Percentiles rank a stretch among this genome's conserved stretches.
These are phyloP conservation scores for Paramyrothecium sp. DNA, from an alignment of 2,329 filamentous ascomycete species.

Conservation along the genomic window DNA sequence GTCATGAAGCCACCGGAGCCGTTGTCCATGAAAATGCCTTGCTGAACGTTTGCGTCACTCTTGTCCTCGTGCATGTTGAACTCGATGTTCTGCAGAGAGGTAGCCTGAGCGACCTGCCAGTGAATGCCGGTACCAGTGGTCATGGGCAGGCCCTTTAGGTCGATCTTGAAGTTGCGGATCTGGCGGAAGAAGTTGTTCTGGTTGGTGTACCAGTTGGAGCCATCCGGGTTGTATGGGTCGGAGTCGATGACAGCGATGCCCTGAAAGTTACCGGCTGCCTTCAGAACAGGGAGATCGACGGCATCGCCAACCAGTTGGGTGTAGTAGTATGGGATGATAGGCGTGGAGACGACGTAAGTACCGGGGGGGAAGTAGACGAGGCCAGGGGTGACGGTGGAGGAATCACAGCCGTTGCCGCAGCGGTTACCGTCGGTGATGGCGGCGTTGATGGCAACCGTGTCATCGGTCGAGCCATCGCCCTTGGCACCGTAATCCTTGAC, in stretches of 20 bases:
- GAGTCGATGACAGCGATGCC: conserved; percentile 90
- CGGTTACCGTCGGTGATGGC: conserved; percentile 77
- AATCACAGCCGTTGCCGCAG: conserved; percentile 80
- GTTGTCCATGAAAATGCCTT: conserved; percentile 83
- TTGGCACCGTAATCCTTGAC: conserved; percentile 74
- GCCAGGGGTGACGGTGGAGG: conserved; percentile 77
- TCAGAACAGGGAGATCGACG: conserved; percentile 68
- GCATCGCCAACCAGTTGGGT: conserved; percentile 89
- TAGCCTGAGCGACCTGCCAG: conserved; percentile 85
- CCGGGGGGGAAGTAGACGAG: conserved; percentile 90
- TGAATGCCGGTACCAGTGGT: conserved; percentile 69
- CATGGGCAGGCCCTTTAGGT: conserved; percentile 64
- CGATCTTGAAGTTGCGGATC: conserved; percentile 79
- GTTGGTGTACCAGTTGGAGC: conserved; percentile 75
- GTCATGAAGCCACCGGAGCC: conserved; percentile 82
- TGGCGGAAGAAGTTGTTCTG: conserved; percentile 84
- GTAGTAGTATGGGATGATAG: conserved; percentile 86
- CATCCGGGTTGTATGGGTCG: conserved; percentile 73
- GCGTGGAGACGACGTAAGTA: conserved; percentile 77
- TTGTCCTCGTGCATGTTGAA: conserved; percentile 75
- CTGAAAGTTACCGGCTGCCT: conserved; percentile 67
- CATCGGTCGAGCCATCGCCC: conserved; percentile 70
- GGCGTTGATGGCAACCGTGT: conserved; percentile 83
- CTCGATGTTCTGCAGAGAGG: conserved; percentile 75
- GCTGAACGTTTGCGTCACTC: conserved; percentile 63